Base-by-base conservation (phyloP, 2,329 filamentous ascomycete genomes). In the Biscogniauxia mediterranea region DNA sequence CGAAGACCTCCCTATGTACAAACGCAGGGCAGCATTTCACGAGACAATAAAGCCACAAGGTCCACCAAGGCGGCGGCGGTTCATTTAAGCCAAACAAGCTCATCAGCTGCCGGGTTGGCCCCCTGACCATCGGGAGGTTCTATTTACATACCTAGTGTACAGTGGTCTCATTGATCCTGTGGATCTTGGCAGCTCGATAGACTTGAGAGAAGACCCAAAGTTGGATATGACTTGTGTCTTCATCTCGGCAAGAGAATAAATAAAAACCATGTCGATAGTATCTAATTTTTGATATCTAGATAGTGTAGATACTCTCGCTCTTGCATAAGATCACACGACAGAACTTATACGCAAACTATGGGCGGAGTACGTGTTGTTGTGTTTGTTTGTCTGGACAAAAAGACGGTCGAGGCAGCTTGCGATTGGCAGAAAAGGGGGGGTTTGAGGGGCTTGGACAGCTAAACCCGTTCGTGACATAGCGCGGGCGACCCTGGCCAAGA, bases 201-300 rank as follows among this genome's bases (percentile, higher is more conserved):
- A 32, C 9, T 20, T 54, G 23, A 26, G 52, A 19, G 38, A n/a
- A 46, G 38, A 46, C 38, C 38, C 38, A 65, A 58, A 55, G 23
- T 56, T 51, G 52, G 17, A 32, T 28, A 54, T 54, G 28, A 53
- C 49, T 38, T 28, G 49, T 57, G 28, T 23, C 52, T 54, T 59
- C 57, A 59, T 61, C 56, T 61, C 25, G 55, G 56, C 52, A 49
- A 55, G 53, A 61, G 53, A 50, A 21, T 49, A 60, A 50, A 42
- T 28, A 49, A 51, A 32, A 32, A 32, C 28, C 28, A 32, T 32
- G 11, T 13, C 28, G 3, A 46, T 46, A 46, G 38, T 46, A 46
- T 2, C 1, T 32, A 32, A 32, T 32, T 4, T 9, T 32, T 32
- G 7, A 32, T 32, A 32, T 13, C 3, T 13, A 32, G 26, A 2